These are phyloP conservation scores for Acacia crassicarpa DNA, from an alignment of 306 rosid genomes.

Conservation along the genomic window DNA sequence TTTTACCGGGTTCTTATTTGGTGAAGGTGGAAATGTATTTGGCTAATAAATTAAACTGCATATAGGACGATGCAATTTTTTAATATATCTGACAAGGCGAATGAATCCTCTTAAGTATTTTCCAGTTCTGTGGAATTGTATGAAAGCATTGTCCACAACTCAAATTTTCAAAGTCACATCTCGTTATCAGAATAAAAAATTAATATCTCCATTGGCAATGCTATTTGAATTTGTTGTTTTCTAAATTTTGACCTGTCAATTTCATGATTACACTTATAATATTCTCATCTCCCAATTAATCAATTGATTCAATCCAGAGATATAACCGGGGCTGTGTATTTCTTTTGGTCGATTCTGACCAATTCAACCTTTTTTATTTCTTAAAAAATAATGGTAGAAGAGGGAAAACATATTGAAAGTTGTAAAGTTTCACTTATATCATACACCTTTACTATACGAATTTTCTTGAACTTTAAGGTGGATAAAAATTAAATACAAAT, in stretches of 20 bases:
- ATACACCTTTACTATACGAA: no score
- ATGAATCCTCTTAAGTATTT: background rate
- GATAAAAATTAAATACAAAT: no score
- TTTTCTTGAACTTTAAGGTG: background rate
- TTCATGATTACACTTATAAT: background rate
- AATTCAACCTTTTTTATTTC: no score
- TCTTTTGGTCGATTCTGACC: no score
- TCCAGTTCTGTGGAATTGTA: background rate
- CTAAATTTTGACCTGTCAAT: background rate
- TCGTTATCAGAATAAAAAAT: no score
- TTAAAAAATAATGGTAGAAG: background rate
- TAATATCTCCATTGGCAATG: background rate
- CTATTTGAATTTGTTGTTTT: background rate
- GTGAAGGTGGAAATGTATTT: background rate
- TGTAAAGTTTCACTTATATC: background rate
- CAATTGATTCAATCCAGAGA: background rate
- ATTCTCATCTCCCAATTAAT: background rate
- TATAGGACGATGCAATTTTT: background rate
- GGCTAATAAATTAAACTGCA: background rate
- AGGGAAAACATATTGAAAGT: background rate
- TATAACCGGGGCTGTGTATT: background rate
- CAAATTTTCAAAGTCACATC: background rate
- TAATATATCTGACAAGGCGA: background rate
- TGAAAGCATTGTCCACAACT: background rate
- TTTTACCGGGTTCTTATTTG: background rate